Evolutionary conservation across 2,329 filamentous ascomycete genomes (phyloP), one percentile per base, ranked within the genome.

Genomic region (Trichophyton schoenleinii): DNA sequence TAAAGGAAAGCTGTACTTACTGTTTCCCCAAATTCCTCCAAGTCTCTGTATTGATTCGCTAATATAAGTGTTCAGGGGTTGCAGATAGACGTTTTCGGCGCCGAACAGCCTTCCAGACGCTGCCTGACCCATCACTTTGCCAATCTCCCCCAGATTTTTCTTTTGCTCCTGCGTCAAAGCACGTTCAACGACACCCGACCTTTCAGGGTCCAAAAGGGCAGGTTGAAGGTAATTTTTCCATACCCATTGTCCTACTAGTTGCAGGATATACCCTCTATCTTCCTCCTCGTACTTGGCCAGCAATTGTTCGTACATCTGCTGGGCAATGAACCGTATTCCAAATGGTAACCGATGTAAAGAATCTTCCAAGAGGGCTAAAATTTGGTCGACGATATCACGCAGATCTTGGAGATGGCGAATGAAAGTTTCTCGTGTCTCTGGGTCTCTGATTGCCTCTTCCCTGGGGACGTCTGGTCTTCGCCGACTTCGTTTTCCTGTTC

Each of bases 211-310:
- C n/a, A 87, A 80, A 55, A 99, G 78, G 1, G 92, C 91, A 60
- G 94, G 91, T 67, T 95, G 88, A 34, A 99, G 82, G 72, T 99
- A 99, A 67, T 87, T 89, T 65, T 87, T 90, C 91, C 92, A 99
- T 7, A 96, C 77, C 91, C 94, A 99, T 69, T 90, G 86, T 8
- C 88, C 88, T 13, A 94, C 88, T 38, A 94, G 80, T 68, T 95
- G 91, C 11, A 96, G 82, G 13, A 96, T 77, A 57, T 87, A 82
- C 20, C 87, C 85, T 57, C 86, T 86, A 22, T 89, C 81, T 66
- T 97, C 94, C 11, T 86, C 82, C 53, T 87, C 84, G 73, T 96
- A 99, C 60, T 86, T 87, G 62, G 84, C 78, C 60, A 85, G 82
- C 20, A 99, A 80, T 4, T 85, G 81, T 65, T 95, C 85, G 66